Evolutionary conservation across 2,329 filamentous ascomycete genomes (phyloP), one percentile per base, ranked within the genome.

Genomic region (Ophiostoma ulmi): DNA sequence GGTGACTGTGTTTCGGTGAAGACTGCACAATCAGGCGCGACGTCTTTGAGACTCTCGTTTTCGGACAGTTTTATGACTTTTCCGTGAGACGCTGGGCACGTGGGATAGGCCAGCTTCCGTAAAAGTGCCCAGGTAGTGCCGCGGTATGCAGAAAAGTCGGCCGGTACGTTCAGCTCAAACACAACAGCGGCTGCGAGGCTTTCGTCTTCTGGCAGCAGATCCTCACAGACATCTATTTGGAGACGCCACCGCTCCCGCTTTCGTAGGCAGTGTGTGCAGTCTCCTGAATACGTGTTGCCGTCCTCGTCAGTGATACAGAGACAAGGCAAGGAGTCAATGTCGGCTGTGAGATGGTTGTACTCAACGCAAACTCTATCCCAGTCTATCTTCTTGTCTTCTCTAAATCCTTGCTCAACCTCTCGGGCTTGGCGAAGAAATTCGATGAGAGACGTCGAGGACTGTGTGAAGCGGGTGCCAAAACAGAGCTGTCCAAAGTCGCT

Each of bases 381-480:
- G 48, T 82, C 79, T 0, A 69, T 8, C 36, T 75, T 74, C 69
- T 81, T 82, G 3, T 0, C 68, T 41, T 26, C 73, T 64, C 0
- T 69, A 67, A 11, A 76, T 72, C 31, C 82, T 80, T 0, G 48
- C 13, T 1, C 72, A 41, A 6, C 76, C 0, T 44, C 36, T 17
- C 38, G 58, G 52, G 78, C 73, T 55, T 74, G 52, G 20, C 17
- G 13, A 13, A 52, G 44, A 52, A 17, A 17, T 7, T 17, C 17
- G 2, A 52, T 52, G 14, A 52, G 17, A 22, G 13, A 17, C 0
- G 72, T 61, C 11, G 78, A 80, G 8, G 75, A 72, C 1, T 82
- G 76, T 38, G 83, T 82, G 70, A 81, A 89, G 0, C 77, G 75
- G 0, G 80, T 79, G 0, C 85, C 83, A 67, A 88, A 82, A 69